Percentiles rank a stretch among this genome's conserved stretches.
These are phyloP conservation scores for Kondoa malvinella DNA, from an alignment of 768 basidiomycete genomes.

Conservation along the genomic window DNA sequence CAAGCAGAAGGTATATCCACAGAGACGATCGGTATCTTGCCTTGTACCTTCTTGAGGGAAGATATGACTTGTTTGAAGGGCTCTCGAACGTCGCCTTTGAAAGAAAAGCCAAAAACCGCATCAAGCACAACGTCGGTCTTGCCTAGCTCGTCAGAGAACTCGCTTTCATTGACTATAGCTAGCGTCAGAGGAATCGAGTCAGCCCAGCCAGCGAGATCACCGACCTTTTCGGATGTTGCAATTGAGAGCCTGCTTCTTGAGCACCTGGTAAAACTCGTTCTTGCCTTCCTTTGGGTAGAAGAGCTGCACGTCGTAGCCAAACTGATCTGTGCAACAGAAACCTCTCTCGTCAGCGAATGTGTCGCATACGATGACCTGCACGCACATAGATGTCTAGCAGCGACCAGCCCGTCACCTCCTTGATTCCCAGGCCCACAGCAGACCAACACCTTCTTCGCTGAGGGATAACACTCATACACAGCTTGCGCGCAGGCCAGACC, in stretches of 20 bases:
- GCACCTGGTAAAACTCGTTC: conserved; percentile 79
- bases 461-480: conserved; percentile 56
- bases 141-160: conserved; percentile 16
- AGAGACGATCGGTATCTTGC: conserved; percentile 65
- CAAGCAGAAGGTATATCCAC: conserved; percentile 96
- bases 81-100: conserved; percentile 69
- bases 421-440: conserved; percentile 97
- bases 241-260: conserved; percentile 73
- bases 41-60: conserved; percentile 30
- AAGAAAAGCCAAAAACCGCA: conserved; percentile 93
- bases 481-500: conserved; percentile 85
- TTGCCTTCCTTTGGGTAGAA: conserved; percentile 94
- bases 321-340: conserved; percentile 53
- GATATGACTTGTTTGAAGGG: conserved; percentile 68
- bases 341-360: too few species aligned
- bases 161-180: background rate
- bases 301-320: conserved; percentile 72
- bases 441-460: conserved; percentile 54
- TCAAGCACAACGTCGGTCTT: conserved; percentile 64
- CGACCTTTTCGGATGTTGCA: conserved; percentile 60
- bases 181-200: background rate
- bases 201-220: conserved; percentile 37
- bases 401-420: conserved; percentile 89
- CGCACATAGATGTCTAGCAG: conserved; percentile 78
- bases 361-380: conserved; percentile 3